These are phyloP conservation scores for Atkinsonella texensis DNA, from an alignment of 2,329 filamentous ascomycete species.

Conservation along the genomic window DNA sequence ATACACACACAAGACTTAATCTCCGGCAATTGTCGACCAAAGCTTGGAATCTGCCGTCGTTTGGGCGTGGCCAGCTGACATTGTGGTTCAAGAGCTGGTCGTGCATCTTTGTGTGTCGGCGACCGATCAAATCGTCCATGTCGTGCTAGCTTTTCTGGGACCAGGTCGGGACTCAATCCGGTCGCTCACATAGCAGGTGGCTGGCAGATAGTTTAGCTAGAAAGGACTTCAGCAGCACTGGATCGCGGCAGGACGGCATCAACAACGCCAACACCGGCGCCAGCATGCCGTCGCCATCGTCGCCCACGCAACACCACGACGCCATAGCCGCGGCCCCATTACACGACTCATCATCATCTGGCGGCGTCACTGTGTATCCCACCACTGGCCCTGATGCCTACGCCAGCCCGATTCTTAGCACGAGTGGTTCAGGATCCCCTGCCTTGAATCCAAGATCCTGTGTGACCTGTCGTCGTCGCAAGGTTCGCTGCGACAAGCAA, in stretches of 20 bases:
- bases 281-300: constrained; percentile 13
- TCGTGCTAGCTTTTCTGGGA: neutral
- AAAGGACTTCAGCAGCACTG: constrained; percentile 13
- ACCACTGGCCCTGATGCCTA: constrained; percentile 28
- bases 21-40: neutral
- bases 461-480: constrained; percentile 41
- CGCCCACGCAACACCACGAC: constrained; percentile 12
- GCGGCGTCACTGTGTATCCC: constrained; percentile 26
- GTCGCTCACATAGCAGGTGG: neutral
- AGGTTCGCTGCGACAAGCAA: constrained; percentile 69
- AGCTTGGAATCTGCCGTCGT: neutral
- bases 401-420: constrained; percentile 21
- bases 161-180: neutral
- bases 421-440: constrained; percentile 20
- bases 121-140: neutral
- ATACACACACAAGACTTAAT: no score
- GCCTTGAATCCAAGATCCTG: constrained; percentile 36
- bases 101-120: neutral
- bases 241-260: constrained; percentile 8
- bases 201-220: neutral
- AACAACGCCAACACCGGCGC: constrained; percentile 6
- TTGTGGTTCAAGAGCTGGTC: neutral
- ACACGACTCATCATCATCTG: constrained; percentile 15
- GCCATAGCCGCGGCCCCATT: constrained; percentile 7
- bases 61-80: neutral